Base-by-base conservation (phyloP, 2,329 filamentous ascomycete genomes). In the Botrytis sinoallii region DNA sequence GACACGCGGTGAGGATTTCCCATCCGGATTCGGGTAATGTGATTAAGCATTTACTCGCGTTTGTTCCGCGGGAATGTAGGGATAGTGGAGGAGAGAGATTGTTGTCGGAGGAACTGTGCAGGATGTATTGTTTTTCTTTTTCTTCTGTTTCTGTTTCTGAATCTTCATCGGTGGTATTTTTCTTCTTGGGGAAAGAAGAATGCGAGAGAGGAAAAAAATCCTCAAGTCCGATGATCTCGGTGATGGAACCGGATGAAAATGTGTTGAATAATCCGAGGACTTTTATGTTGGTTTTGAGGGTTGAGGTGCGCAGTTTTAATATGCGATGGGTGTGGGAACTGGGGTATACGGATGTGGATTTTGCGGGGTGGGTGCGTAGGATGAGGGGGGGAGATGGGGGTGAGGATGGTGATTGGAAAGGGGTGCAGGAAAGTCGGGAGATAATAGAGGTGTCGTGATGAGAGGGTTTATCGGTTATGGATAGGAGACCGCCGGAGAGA, bases 401-500 rank as follows among this genome's bases (percentile, higher is more conserved):
- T 3, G 44, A 25, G 12, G 40, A 25, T 9, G 18, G 10, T n/a
- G 3, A 14, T 16, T 12, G 3, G 32, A 48, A 48, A 22, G 57
- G 29, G 1, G 29, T 6, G 29, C 57, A 44, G 35, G 18, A 29
- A 38, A 69, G 48, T 2, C 20, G n/a, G 52, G 70, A 72, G 18
- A 75, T 63, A 8, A 75, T 46, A 0, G 16, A 48, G 0, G 59
- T 29, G 22, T 76, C 52, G 42, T 75, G 75, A 4, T 75, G 40
- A 3, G 52, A 32, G 16, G 75, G 74, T 16, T 35, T 63, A 16
- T 76, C 75, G 16, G 75, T 75, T 57, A 76, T 71, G 71, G 73
- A 74, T n/a, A 75, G 72, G 18, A 75, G 73, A 16, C 74, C 72
- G 3, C 75, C 75, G 12, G 74, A 75, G 42, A 76, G 70, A 61